These are phyloP conservation scores for Suillus alpinus DNA, from an alignment of 768 basidiomycete species.

Conservation along the genomic window DNA sequence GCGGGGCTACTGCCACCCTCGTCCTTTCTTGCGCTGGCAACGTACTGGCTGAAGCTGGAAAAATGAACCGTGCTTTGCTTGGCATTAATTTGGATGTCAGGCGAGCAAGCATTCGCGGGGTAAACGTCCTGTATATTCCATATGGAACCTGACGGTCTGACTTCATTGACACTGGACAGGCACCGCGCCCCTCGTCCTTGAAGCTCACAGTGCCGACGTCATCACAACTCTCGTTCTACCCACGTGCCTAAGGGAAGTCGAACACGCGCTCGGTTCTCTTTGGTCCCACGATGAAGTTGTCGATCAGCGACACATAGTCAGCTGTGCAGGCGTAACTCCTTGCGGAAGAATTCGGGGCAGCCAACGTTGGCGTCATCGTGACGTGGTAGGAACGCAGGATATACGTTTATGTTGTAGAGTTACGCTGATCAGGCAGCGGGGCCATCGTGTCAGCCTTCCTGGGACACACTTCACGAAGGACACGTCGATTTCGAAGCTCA, in stretches of 20 bases:
- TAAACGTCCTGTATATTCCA: too few species aligned
- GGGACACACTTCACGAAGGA: slow-evolving; percentile 64
- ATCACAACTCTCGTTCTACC: not conserved
- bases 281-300: too few species aligned
- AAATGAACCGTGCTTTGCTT: not conserved
- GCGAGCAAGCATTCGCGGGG: too few species aligned
- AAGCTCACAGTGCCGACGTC: slow-evolving; percentile 52
- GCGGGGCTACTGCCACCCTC: slow-evolving; percentile 77
- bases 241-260: slow-evolving; percentile 36
- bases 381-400: slow-evolving; percentile 61
- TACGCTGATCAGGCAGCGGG: not conserved
- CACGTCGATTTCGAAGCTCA: not conserved
- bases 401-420: slow-evolving; percentile 34
- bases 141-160: slow-evolving; percentile 6
- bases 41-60: slow-evolving; percentile 49
- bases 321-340: slow-evolving; percentile 42
- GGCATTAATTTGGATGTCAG: too few species aligned
- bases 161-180: slow-evolving; percentile 31
- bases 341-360: slow-evolving; percentile 64
- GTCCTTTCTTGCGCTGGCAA: slow-evolving; percentile 54
- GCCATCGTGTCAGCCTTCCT: slow-evolving; percentile 44
- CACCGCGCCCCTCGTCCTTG: slow-evolving; percentile 56
- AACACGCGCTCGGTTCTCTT: slow-evolving; percentile 35
- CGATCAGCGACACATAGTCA: too few species aligned
- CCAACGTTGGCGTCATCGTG: not conserved